Evolutionary conservation across 257 asterid species (phyloP).

Genomic region (Solanum tarapatanum): DNA sequence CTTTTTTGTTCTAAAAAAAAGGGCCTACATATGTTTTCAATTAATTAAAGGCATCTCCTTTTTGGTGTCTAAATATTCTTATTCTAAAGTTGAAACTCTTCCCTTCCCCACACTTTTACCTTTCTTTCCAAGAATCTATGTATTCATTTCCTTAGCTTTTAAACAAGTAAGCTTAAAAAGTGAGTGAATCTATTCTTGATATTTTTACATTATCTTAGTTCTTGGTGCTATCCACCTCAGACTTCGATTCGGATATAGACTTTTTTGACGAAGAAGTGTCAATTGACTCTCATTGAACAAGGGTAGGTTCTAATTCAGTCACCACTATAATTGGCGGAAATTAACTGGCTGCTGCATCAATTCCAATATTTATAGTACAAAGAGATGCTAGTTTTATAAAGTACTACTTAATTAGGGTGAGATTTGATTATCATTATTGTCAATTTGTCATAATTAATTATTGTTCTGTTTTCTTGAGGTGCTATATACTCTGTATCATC

Average conservation of each 20-base stretch:
- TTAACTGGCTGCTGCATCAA: not conserved
- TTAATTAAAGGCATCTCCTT: not conserved
- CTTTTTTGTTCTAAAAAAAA: not conserved
- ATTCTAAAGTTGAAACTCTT: not conserved
- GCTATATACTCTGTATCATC: not conserved
- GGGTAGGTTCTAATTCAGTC: not conserved
- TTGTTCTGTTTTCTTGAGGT: not conserved
- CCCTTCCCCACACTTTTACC: not conserved
- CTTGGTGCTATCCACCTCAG: not conserved
- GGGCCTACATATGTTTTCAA: not conserved
- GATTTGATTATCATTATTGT: not conserved
- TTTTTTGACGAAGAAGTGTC: not conserved
- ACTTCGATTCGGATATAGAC: not conserved
- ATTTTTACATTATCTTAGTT: not conserved
- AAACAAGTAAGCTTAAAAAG: not conserved
- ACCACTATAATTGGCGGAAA: not conserved
- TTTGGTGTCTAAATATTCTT: not conserved
- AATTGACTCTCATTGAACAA: not conserved
- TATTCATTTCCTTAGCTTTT: not conserved
- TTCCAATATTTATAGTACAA: not conserved
- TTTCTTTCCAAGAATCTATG: not conserved
- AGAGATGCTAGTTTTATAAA: not conserved
- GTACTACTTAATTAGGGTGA: not conserved
- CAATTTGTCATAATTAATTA: not conserved
- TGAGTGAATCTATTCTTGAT: conserved; percentile 1